Evolutionary conservation across 768 basidiomycete genomes (phyloP).

Genomic region (Trametes elegans): DNA sequence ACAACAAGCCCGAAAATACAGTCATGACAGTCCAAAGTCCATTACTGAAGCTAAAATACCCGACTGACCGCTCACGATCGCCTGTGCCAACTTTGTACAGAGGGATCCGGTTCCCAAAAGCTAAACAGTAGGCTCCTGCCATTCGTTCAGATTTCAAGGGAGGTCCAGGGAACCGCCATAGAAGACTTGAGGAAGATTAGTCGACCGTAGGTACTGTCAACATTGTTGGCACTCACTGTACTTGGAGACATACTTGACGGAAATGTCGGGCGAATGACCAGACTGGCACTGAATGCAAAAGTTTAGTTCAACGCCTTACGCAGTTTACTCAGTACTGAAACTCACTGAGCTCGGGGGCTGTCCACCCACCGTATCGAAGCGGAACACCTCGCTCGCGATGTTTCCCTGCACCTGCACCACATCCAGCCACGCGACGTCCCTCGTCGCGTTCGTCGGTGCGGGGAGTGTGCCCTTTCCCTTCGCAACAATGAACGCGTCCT

Average conservation of each 20-base stretch:
- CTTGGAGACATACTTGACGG: conserved; percentile 27
- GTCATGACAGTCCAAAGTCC: background rate
- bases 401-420: conserved; percentile 28
- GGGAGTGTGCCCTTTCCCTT: conserved; percentile 27
- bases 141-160: background rate
- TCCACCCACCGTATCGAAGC: conserved; percentile 32
- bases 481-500: conserved; percentile 28
- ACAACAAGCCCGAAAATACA: background rate
- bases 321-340: background rate
- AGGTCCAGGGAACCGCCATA: conserved; percentile 13
- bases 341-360: conserved; percentile 33
- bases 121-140: background rate
- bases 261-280: conserved; percentile 24
- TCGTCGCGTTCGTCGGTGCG: conserved; percentile 25
- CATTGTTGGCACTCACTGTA: conserved; percentile 16
- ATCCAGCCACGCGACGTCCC: conserved; percentile 38
- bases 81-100: too few species aligned
- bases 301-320: background rate
- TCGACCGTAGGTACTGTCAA: background rate
- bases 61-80: background rate
- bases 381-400: conserved; percentile 29
- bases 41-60: background rate
- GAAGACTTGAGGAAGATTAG: conserved; percentile 12
- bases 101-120: background rate
- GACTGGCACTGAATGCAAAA: conserved; percentile 19